Percentiles rank a stretch among this genome's conserved stretches.
Conservation (phyloP, 352 stramenopile species). For the Globisporangium paddicum region DNA sequence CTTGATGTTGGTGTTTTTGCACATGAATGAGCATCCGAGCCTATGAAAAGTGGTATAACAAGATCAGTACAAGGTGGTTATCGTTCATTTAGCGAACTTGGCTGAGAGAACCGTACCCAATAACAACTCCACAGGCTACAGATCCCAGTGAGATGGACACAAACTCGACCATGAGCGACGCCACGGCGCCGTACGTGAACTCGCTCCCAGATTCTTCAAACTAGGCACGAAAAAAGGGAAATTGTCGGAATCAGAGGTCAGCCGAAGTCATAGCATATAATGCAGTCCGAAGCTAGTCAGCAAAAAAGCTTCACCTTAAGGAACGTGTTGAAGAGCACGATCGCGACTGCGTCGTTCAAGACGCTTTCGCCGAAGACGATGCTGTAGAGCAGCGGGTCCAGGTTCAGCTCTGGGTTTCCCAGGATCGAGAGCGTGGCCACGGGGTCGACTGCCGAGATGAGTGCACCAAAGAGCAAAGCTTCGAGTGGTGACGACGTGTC, state of each 20-base stretch:
- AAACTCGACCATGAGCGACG: constrained; percentile 70
- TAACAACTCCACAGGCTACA: constrained; percentile 70
- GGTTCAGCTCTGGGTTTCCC: constrained; percentile 90
- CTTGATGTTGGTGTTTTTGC: constrained; percentile 75
- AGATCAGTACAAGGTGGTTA: background rate
- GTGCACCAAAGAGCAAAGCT: constrained; percentile 91
- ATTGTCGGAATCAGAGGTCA: background rate
- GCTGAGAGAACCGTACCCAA: constrained; percentile 33
- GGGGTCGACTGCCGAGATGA: constrained; percentile 96
- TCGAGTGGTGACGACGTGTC: constrained; percentile 93
- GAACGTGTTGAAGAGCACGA: constrained; percentile 97
- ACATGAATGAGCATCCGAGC: constrained; percentile 74
- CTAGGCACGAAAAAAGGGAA: constrained; percentile 11
- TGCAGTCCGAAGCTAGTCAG: background rate
- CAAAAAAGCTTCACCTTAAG: constrained; percentile 53
- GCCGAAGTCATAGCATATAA: background rate
- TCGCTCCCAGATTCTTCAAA: constrained; percentile 76
- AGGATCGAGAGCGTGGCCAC: constrained; percentile 96
- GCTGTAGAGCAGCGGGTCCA: constrained; percentile 83
- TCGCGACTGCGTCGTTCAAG: constrained; percentile 96
- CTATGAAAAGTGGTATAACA: constrained; percentile 21
- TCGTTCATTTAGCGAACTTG: background rate
- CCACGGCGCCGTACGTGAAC: constrained; percentile 61
- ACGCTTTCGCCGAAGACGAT: constrained; percentile 97
- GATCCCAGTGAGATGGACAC: constrained; percentile 73